phyloP scores from a whole-genome alignment of 495 filamentous ascomycete genomes.

The Poronia punctata region DNA sequence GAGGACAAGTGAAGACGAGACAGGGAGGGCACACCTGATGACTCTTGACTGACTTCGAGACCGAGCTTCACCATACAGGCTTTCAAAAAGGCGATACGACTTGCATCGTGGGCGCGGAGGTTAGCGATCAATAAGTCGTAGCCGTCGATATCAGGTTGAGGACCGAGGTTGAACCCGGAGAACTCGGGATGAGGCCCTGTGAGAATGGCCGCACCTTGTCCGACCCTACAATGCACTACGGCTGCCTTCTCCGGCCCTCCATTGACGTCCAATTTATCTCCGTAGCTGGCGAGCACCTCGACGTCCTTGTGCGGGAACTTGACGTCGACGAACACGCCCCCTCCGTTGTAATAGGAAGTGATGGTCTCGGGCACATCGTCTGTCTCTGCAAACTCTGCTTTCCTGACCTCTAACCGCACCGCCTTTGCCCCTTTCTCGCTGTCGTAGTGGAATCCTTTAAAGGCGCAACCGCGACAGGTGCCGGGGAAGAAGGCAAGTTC shows the following conservation, averaged over 20 bases:
- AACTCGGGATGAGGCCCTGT: slow-evolving; percentile 97
- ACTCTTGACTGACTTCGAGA: slow-evolving; percentile 63
- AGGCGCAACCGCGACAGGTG: slow-evolving; percentile 77
- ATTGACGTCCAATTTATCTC: slow-evolving; percentile 67
- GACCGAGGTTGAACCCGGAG: slow-evolving; percentile 68
- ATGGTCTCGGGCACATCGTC: slow-evolving; percentile 56
- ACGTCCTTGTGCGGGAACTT: slow-evolving; percentile 55
- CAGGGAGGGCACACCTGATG: slow-evolving; percentile 67
- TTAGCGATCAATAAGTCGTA: slow-evolving; percentile 63
- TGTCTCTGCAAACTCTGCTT: slow-evolving; percentile 46
- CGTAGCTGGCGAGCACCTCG: slow-evolving; percentile 78
- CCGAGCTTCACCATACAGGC: slow-evolving; percentile 79
- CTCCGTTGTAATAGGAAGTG: slow-evolving; percentile 86
- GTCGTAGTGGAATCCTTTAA: slow-evolving; percentile 83
- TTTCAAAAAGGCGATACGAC: slow-evolving; percentile 69
- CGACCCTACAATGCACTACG: slow-evolving; percentile 80
- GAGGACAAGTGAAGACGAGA: slow-evolving; percentile 82
- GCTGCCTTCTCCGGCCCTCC: slow-evolving; percentile 66
- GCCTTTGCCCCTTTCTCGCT: slow-evolving; percentile 82
- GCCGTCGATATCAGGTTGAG: slow-evolving; percentile 51
- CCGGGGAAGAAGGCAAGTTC: slow-evolving; percentile 88
- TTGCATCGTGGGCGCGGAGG: slow-evolving; percentile 62
- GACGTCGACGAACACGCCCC: slow-evolving; percentile 88
- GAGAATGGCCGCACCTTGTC: slow-evolving; percentile 72
- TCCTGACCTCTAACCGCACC: slow-evolving; percentile 57